phyloP scores from a whole-genome alignment of 495 filamentous ascomycete genomes.

The Talaromyces adpressus region DNA sequence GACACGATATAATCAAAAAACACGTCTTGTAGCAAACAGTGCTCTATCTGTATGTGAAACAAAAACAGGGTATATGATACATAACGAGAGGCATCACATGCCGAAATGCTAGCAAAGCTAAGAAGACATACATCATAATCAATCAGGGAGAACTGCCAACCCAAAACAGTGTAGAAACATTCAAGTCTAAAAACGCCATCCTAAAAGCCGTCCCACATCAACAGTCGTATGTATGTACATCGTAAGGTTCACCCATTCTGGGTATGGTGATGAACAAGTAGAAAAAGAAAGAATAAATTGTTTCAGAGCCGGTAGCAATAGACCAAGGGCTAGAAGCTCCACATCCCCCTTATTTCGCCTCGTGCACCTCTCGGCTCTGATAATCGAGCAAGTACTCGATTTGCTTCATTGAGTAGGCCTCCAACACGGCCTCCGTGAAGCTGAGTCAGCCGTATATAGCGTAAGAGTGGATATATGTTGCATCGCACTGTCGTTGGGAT shows the following conservation, averaged over 20 bases:
- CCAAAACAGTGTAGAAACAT: background rate
- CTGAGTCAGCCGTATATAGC: background rate
- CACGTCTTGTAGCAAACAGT: background rate
- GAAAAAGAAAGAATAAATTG: background rate
- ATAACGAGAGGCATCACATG: background rate
- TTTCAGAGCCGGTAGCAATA: background rate
- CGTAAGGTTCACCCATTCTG: background rate
- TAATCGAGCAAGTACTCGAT: slow-evolving; percentile 13
- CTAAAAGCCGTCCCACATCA: background rate
- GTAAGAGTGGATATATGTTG: slow-evolving; percentile 7
- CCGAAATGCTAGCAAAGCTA: background rate
- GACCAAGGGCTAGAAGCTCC: slow-evolving; percentile 7
- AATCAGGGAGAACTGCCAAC: background rate
- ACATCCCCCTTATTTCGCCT: slow-evolving; percentile 11
- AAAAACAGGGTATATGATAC: background rate
- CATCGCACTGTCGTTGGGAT: slow-evolving; percentile 5
- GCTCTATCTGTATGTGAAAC: background rate
- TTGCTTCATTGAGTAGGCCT: slow-evolving; percentile 15
- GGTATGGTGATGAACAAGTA: background rate
- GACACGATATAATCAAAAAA: background rate
- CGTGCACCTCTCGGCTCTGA: slow-evolving; percentile 9
- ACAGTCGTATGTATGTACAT: slow-evolving; percentile 1
- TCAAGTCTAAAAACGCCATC: background rate
- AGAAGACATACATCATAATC: background rate
- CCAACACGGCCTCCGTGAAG: slow-evolving; percentile 11